phyloP scores from a whole-genome alignment of 2,329 filamentous ascomycete genomes.

The Xylariaceae sp. region DNA sequence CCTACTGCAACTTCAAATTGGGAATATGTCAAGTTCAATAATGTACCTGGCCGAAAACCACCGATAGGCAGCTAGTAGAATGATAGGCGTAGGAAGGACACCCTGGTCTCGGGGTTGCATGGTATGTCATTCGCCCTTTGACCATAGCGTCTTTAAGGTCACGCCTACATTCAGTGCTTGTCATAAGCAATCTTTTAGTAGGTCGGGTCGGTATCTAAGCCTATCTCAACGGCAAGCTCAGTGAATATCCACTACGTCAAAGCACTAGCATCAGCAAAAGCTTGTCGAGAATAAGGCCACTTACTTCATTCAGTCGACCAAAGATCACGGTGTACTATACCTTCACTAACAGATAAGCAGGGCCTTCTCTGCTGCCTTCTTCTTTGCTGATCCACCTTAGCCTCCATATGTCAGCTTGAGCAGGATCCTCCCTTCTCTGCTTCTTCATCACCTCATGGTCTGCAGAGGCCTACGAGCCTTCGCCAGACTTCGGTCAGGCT shows the following conservation, averaged over 20 bases:
- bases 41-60: not conserved
- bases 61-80: not conserved
- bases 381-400: not conserved
- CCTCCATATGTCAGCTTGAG: not conserved
- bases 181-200: conserved; percentile 1
- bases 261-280: not conserved
- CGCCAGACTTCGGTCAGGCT: not conserved
- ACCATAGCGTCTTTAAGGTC: not conserved
- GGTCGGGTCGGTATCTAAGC: not conserved
- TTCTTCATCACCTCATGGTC: not conserved
- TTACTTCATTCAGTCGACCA: not conserved
- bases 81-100: not conserved
- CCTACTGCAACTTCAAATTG: not conserved
- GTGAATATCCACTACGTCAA: not conserved
- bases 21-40: not conserved
- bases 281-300: not conserved
- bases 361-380: not conserved
- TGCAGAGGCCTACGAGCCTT: not conserved
- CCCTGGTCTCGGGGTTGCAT: not conserved
- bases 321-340: not conserved
- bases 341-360: not conserved
- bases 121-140: not conserved
- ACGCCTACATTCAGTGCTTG: not conserved
- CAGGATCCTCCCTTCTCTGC: not conserved
- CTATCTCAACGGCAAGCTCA: not conserved